A percentile compares a stretch with the other conserved stretches of the same genome.
Conservation (phyloP, 495 filamentous ascomycete species). For the Parathielavia appendiculata region DNA sequence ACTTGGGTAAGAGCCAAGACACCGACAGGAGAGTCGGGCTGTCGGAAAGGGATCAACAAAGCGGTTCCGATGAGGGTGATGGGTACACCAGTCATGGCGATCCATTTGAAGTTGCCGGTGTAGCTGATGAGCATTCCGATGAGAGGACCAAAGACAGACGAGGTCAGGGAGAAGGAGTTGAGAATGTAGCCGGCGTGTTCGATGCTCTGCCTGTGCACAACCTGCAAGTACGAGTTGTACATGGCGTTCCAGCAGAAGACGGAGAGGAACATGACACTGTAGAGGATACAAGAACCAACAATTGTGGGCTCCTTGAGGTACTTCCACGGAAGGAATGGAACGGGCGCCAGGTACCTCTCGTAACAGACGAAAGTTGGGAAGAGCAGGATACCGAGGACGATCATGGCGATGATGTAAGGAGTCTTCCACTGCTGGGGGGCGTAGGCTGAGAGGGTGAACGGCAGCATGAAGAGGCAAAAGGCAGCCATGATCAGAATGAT, state of each 20-base stretch:
- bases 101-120: constrained; percentile 54
- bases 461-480: constrained; percentile 44
- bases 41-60: constrained; percentile 48
- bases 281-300: constrained; percentile 55
- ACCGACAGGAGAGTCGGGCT: constrained; percentile 50
- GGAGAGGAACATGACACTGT: constrained; percentile 53
- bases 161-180: constrained; percentile 66
- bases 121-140: constrained; percentile 53
- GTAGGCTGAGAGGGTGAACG: constrained; percentile 45
- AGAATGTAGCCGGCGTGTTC: constrained; percentile 57
- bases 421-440: constrained; percentile 50
- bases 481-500: constrained; percentile 40
- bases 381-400: constrained; percentile 50
- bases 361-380: constrained; percentile 44
- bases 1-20: constrained; percentile 75
- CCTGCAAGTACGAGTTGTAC: constrained; percentile 64
- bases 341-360: constrained; percentile 53
- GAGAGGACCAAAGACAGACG: constrained; percentile 56
- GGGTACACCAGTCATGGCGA: constrained; percentile 59
- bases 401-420: constrained; percentile 48
- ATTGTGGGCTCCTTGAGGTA: constrained; percentile 61
- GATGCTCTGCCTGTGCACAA: constrained; percentile 59
- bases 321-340: constrained; percentile 55
- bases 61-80: constrained; percentile 63
- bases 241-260: constrained; percentile 66